These are phyloP conservation scores for Pichia nakasei DNA, from an alignment of 805 yeast species.

Conservation along the genomic window DNA sequence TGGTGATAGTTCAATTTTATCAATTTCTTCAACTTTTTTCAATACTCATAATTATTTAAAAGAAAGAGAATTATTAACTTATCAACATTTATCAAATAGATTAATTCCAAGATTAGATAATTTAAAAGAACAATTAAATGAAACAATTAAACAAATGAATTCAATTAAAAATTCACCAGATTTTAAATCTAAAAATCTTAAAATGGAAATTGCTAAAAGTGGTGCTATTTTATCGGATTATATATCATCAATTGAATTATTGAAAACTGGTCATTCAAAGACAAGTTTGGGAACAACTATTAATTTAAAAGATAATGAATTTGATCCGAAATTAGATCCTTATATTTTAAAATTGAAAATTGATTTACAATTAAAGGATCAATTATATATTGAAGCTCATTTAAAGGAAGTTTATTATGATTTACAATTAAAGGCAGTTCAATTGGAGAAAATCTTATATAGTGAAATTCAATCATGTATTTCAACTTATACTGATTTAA, in stretches of 20 bases:
- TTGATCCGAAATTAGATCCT: slow-evolving; percentile 41
- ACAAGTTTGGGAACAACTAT: slow-evolving; percentile 25
- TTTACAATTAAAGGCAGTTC: slow-evolving; percentile 56
- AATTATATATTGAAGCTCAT: slow-evolving; percentile 54
- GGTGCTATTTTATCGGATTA: slow-evolving; percentile 46
- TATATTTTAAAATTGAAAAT: slow-evolving; percentile 51
- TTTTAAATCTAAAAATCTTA: slow-evolving; percentile 48
- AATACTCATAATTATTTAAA: slow-evolving; percentile 25
- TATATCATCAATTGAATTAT: slow-evolving; percentile 34
- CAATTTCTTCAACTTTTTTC: slow-evolving; percentile 25
- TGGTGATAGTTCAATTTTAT: slow-evolving; percentile 30
- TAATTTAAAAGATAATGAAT: slow-evolving; percentile 15
- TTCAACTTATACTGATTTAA: slow-evolving; percentile 40
- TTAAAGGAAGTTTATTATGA: slow-evolving; percentile 57
- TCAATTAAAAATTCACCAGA: slow-evolving; percentile 42
- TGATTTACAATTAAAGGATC: slow-evolving; percentile 58
- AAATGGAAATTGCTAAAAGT: slow-evolving; percentile 52
- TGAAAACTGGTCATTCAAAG: slow-evolving; percentile 29
- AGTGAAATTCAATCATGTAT: slow-evolving; percentile 52
- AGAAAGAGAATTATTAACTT: slow-evolving; percentile 41
- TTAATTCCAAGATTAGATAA: slow-evolving; percentile 49
- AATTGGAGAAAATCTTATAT: slow-evolving; percentile 54
- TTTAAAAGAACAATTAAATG: slow-evolving; percentile 42
- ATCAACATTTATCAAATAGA: slow-evolving; percentile 39
- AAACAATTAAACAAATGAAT: slow-evolving; percentile 46